These are phyloP conservation scores for Malbranchea cinnamomea DNA, from an alignment of 2,329 filamentous ascomycete genomes.

Conservation along the genomic window DNA sequence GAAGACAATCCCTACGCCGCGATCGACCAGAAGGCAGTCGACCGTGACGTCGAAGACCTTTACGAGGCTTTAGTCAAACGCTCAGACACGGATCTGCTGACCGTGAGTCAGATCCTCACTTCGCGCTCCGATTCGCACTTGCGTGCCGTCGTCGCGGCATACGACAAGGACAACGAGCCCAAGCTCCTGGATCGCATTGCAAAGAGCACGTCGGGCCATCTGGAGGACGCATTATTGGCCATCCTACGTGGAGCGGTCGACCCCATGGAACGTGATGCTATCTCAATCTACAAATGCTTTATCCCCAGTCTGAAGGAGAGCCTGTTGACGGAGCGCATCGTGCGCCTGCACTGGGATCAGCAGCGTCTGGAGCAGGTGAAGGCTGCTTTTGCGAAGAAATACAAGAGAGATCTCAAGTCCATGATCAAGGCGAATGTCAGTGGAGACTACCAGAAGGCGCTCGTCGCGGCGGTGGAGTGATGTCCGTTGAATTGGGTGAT, in stretches of 20 bases:
- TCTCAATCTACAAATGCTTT: conserved; percentile 64
- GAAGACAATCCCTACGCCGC: conserved; percentile 71
- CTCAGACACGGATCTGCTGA: conserved; percentile 53
- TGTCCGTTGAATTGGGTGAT: too few species aligned
- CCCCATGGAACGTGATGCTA: conserved; percentile 70
- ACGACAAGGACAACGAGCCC: conserved; percentile 56
- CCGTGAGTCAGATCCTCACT: conserved; percentile 65
- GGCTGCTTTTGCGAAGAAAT: conserved; percentile 43
- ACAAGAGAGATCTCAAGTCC: too few species aligned
- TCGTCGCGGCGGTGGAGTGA: too few species aligned
- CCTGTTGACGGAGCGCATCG: conserved; percentile 59
- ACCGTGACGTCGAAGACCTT: conserved; percentile 60
- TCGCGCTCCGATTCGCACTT: conserved; percentile 69
- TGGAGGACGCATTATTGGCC: conserved; percentile 68
- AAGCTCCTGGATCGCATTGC: conserved; percentile 59
- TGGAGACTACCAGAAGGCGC: too few species aligned
- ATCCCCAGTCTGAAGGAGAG: conserved; percentile 79
- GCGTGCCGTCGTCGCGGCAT: conserved; percentile 62
- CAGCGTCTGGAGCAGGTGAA: conserved; percentile 62
- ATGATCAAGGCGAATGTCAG: too few species aligned
- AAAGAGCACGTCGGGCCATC: conserved; percentile 80
- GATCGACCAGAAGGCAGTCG: conserved; percentile 56
- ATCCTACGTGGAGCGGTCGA: conserved; percentile 67
- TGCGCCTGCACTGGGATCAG: conserved; percentile 72
- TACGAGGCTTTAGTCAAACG: conserved; percentile 50